Evolutionary conservation across 768 basidiomycete species (phyloP).

Genomic region (Mycena polygramma): DNA sequence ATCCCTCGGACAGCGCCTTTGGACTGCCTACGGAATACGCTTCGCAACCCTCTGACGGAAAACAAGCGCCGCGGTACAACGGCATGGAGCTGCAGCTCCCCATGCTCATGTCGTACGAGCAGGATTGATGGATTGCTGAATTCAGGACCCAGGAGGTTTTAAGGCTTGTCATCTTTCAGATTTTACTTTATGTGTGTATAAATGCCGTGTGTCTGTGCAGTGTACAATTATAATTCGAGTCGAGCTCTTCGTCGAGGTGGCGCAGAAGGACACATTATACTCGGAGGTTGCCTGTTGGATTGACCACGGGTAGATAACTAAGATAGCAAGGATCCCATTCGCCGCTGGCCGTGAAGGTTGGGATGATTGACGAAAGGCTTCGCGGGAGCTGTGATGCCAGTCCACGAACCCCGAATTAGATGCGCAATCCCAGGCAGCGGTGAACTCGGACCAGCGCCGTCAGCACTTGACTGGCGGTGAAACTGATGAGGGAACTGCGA

Average conservation of each 20-base stretch:
- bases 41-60: slow-evolving; percentile 16
- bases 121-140: slow-evolving; percentile 31
- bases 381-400: no score
- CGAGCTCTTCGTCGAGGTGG: slow-evolving; percentile 17
- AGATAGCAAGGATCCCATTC: slow-evolving; percentile 15
- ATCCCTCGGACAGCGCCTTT: slow-evolving; percentile 23
- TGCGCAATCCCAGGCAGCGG: slow-evolving; percentile 1
- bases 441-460: slow-evolving; percentile 32
- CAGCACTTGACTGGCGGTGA: neutral
- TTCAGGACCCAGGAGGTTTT: neutral
- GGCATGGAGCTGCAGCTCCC: slow-evolving; percentile 30
- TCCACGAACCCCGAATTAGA: no score
- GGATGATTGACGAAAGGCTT: neutral
- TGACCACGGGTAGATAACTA: slow-evolving; percentile 17
- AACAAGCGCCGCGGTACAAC: slow-evolving; percentile 25
- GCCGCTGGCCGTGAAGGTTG: slow-evolving; percentile 3
- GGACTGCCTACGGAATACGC: slow-evolving; percentile 15
- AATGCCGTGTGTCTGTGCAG: neutral
- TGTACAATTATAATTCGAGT: slow-evolving; percentile 30
- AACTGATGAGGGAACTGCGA: slow-evolving; percentile 14
- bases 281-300: slow-evolving; percentile 18
- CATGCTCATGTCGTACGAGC: slow-evolving; percentile 30
- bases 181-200: slow-evolving; percentile 19
- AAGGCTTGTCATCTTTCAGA: neutral
- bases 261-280: slow-evolving; percentile 13